Percentiles rank a stretch among this genome's conserved stretches.
These are phyloP conservation scores for Calcarisporium arbuscula DNA, from an alignment of 2,329 filamentous ascomycete species.

Conservation along the genomic window DNA sequence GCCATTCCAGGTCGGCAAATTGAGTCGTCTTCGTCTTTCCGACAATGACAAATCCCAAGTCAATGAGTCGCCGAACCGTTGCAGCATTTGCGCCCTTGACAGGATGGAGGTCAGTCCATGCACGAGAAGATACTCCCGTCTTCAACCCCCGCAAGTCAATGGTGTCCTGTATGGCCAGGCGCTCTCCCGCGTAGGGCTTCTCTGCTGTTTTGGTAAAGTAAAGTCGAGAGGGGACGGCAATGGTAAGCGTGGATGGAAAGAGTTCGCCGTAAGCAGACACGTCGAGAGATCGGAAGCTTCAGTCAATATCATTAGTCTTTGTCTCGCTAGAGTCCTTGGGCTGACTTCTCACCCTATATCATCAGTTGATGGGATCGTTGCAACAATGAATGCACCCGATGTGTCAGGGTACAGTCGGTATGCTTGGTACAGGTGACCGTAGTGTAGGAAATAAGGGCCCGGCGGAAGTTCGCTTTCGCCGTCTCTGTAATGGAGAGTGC, in stretches of 20 bases:
- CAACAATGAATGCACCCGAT: slow-evolving; percentile 13
- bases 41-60: slow-evolving; percentile 46
- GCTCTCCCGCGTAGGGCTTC: slow-evolving; percentile 48
- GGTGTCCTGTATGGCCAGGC: slow-evolving; percentile 55
- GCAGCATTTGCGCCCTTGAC: slow-evolving; percentile 38
- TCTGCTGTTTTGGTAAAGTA: slow-evolving; percentile 42
- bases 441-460: no score
- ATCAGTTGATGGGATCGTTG: not conserved
- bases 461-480: no score
- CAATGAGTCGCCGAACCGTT: slow-evolving; percentile 49
- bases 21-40: slow-evolving; percentile 40
- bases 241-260: slow-evolving; percentile 10
- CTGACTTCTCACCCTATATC: no score
- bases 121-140: slow-evolving; percentile 48
- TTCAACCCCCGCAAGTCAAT: slow-evolving; percentile 48
- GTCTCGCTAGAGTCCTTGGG: no score
- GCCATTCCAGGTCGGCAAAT: slow-evolving; percentile 33
- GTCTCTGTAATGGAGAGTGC: no score
- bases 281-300: no score
- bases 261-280: slow-evolving; percentile 7
- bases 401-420: slow-evolving; percentile 18
- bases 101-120: slow-evolving; percentile 49
- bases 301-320: no score
- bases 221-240: slow-evolving; percentile 49
- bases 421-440: slow-evolving; percentile 11